These are phyloP conservation scores for Daldinia loculata DNA, from an alignment of 495 filamentous ascomycete species.

Conservation along the genomic window DNA sequence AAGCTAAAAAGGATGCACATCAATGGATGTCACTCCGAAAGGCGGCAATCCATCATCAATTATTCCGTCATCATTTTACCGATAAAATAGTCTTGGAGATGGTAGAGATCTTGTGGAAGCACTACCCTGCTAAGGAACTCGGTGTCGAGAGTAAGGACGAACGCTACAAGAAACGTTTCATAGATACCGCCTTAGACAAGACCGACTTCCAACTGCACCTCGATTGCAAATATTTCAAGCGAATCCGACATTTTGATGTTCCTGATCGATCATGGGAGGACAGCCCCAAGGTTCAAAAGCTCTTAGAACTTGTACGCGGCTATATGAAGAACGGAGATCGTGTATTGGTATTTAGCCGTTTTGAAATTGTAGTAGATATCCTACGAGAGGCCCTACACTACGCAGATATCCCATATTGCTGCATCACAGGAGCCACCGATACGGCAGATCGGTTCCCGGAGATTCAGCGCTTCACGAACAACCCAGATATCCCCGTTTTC, in stretches of 20 bases:
- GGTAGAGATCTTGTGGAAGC: slow-evolving; percentile 74
- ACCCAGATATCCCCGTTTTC: slow-evolving; percentile 85
- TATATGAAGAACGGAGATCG: slow-evolving; percentile 87
- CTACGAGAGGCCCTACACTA: slow-evolving; percentile 82
- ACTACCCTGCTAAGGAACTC: slow-evolving; percentile 52
- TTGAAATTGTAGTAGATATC: slow-evolving; percentile 90
- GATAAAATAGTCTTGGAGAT: slow-evolving; percentile 79
- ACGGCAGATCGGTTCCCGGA: slow-evolving; percentile 84
- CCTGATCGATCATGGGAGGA: slow-evolving; percentile 86
- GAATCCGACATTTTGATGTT: slow-evolving; percentile 74
- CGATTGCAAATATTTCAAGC: slow-evolving; percentile 75
- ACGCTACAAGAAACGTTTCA: slow-evolving; percentile 74
- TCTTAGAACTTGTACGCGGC: slow-evolving; percentile 73
- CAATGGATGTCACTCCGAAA: slow-evolving; percentile 91
- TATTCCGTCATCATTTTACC: slow-evolving; percentile 82
- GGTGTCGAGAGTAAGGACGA: slow-evolving; percentile 62
- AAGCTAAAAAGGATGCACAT: slow-evolving; percentile 60
- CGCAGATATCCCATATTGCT: slow-evolving; percentile 75
- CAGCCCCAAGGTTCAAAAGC: slow-evolving; percentile 84
- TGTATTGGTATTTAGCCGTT: slow-evolving; percentile 89
- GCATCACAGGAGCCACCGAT: slow-evolving; percentile 84
- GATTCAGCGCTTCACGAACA: slow-evolving; percentile 84
- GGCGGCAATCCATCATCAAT: slow-evolving; percentile 89
- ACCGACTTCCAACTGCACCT: slow-evolving; percentile 84
- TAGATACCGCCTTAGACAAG: slow-evolving; percentile 64